Percentiles rank a stretch among this genome's conserved stretches.
Conservation (phyloP, 1,284 basidiomycete species). For the Coniophora puteana region DNA sequence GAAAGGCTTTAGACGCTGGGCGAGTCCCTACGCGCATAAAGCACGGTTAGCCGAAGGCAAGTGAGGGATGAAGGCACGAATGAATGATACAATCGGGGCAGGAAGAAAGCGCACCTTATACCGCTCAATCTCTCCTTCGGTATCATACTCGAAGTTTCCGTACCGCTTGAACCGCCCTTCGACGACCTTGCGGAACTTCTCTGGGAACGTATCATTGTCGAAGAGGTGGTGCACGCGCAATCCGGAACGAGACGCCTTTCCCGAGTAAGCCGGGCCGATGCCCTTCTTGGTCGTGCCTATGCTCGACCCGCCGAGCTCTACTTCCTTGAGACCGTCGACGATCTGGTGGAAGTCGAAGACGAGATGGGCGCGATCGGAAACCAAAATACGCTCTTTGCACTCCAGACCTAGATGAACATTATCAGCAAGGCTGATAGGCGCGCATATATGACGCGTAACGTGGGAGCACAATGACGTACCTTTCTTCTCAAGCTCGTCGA, state of each 20-base stretch:
- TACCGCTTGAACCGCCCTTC: conserved; percentile 98
- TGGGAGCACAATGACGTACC: conserved; percentile 54
- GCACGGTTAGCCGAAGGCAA: conserved; percentile 1
- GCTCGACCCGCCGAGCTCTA: conserved; percentile 90
- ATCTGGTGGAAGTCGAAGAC: conserved; percentile 99
- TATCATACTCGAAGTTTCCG: conserved; percentile 98
- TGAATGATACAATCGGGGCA: background rate
- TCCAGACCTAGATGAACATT: conserved; percentile 64
- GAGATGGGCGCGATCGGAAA: conserved; percentile 95
- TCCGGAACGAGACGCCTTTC: conserved; percentile 95
- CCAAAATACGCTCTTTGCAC: conserved; percentile 82
- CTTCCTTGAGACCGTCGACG: conserved; percentile 97
- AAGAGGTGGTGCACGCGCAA: conserved; percentile 96
- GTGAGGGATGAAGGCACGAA: background rate
- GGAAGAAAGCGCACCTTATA: conserved; percentile 63
- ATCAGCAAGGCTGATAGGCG: conserved; percentile 8
- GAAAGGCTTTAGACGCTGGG: conserved; percentile 83
- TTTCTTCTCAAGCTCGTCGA: conserved; percentile 84
- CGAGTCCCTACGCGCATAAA: conserved; percentile 56
- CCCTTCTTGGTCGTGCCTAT: conserved; percentile 98
- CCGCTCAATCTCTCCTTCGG: conserved; percentile 91
- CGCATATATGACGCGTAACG: too few relatives aligned
- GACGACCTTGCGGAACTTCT: conserved; percentile 93
- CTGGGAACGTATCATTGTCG: conserved; percentile 82
- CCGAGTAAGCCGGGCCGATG: conserved; percentile 97